Evolutionary conservation across 2,329 filamentous ascomycete genomes (phyloP).

Genomic region (Botrytis cinerea): DNA sequence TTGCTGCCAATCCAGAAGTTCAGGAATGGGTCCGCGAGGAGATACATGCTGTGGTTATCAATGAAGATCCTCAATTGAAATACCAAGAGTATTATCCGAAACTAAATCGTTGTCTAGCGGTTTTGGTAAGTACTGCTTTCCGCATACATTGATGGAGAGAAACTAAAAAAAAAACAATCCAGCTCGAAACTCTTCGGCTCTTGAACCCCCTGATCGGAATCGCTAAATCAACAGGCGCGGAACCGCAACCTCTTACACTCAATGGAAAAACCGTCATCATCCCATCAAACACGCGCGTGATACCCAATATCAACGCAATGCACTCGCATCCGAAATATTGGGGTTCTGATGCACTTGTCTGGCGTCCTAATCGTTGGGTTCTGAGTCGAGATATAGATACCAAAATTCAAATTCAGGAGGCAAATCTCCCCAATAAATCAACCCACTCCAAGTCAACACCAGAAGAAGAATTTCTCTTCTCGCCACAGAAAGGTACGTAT

Average conservation of each 20-base stretch:
- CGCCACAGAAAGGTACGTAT: conserved; percentile 23
- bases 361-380: conserved; percentile 2
- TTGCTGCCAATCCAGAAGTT: conserved; percentile 31
- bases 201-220: not conserved
- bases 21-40: conserved; percentile 35
- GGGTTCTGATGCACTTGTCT: not conserved
- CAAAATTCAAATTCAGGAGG: not conserved
- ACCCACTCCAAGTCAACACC: not conserved
- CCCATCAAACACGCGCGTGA: not conserved
- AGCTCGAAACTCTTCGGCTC: conserved; percentile 16
- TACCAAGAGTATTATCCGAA: conserved; percentile 45
- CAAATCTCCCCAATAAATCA: not conserved
- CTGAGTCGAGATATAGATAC: not conserved
- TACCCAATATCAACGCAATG: not conserved
- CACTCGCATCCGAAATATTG: conserved; percentile 2
- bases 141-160: not conserved
- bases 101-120: conserved; percentile 45
- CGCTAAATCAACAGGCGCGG: not conserved
- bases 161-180: no score
- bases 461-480: conserved; percentile 1
- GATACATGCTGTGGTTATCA: conserved; percentile 34
- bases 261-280: not conserved
- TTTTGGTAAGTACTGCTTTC: conserved; percentile 39
- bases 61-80: conserved; percentile 38
- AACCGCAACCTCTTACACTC: not conserved